These are phyloP conservation scores for Candida namnaoensis DNA, from an alignment of 805 yeast genomes.

Conservation along the genomic window DNA sequence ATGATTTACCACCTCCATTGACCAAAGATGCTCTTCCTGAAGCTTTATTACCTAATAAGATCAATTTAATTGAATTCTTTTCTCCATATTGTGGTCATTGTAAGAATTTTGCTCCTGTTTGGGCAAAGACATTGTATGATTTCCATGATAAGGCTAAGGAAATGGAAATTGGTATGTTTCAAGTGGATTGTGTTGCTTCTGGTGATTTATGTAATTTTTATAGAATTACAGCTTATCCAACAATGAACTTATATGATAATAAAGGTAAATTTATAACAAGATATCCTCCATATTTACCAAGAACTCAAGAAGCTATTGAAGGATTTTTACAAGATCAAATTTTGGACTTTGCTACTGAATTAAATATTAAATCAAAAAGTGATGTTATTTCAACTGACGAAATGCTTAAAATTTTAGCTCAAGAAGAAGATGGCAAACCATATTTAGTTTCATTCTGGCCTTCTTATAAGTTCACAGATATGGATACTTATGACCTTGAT, in stretches of 20 bases:
- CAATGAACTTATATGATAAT: constrained; percentile 61
- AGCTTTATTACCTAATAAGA: neutral
- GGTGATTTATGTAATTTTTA: constrained; percentile 80
- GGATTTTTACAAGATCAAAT: constrained; percentile 48
- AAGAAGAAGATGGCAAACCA: constrained; percentile 37
- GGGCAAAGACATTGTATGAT: constrained; percentile 58
- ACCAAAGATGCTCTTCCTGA: neutral
- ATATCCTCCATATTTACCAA: constrained; percentile 37
- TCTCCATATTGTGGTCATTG: constrained; percentile 92
- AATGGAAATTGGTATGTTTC: constrained; percentile 48
- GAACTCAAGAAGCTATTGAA: constrained; percentile 40
- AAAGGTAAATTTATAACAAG: constrained; percentile 29
- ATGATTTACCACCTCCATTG: neutral
- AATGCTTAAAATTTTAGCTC: constrained; percentile 41
- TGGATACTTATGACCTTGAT: constrained; percentile 22
- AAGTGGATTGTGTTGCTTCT: constrained; percentile 78
- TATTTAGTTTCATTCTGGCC: constrained; percentile 63
- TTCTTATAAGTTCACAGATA: constrained; percentile 28
- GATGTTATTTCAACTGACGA: constrained; percentile 28
- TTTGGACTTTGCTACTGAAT: constrained; percentile 30
- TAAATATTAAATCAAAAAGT: constrained; percentile 33
- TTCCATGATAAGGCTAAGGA: constrained; percentile 35
- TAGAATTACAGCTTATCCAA: constrained; percentile 60
- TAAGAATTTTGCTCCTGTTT: constrained; percentile 65
- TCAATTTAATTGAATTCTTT: constrained; percentile 71